Evolutionary conservation across 2,329 filamentous ascomycete species (phyloP).

Genomic region (Shiraia sp.): DNA sequence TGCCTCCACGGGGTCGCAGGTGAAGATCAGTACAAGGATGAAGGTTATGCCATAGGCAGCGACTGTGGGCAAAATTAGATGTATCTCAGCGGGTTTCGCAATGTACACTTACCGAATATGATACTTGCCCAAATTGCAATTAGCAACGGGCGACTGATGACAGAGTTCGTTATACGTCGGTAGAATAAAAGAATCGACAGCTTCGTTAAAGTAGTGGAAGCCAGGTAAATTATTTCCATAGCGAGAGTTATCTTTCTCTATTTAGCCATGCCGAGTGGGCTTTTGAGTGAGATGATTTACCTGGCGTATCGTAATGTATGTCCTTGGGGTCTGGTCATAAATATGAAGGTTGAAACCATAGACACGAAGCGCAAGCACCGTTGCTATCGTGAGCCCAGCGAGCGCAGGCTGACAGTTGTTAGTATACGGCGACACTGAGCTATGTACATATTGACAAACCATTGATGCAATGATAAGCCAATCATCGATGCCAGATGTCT

Average conservation of each 20-base stretch:
- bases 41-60: constrained; percentile 12
- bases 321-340: constrained; percentile 16
- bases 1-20: constrained; percentile 17
- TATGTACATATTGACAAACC: constrained; percentile 3
- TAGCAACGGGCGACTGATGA: constrained; percentile 6
- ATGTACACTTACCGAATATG: constrained; percentile 4
- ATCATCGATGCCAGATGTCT: constrained; percentile 18
- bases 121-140: constrained; percentile 11
- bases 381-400: constrained; percentile 10
- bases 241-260: constrained; percentile 11
- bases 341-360: constrained; percentile 17
- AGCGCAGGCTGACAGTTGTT: constrained; percentile 5
- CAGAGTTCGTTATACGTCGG: constrained; percentile 14
- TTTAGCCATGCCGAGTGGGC: not conserved
- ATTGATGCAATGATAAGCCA: constrained; percentile 18
- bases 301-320: constrained; percentile 13
- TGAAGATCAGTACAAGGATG: constrained; percentile 13
- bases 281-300: not conserved
- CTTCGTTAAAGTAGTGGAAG: constrained; percentile 16
- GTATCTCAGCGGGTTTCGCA: not conserved
- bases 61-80: constrained; percentile 1
- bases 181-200: constrained; percentile 22
- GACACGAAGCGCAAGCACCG: constrained; percentile 9
- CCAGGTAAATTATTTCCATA: constrained; percentile 22
- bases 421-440: not conserved